These are phyloP conservation scores for Macrolepiota fuliginosa DNA, from an alignment of 768 basidiomycete species.

Conservation along the genomic window DNA sequence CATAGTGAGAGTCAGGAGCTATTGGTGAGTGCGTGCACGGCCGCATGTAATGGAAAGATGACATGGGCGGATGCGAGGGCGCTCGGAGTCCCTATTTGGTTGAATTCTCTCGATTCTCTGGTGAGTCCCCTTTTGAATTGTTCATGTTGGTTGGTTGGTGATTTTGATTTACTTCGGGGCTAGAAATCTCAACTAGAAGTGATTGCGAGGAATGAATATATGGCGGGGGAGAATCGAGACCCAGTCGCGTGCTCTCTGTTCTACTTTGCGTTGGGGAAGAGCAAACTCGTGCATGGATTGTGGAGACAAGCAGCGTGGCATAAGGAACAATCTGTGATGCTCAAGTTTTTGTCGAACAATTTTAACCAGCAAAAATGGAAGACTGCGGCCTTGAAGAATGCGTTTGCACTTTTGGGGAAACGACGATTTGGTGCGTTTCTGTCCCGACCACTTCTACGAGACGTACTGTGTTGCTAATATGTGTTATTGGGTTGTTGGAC, in stretches of 20 bases:
- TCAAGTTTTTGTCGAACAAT: slow-evolving; percentile 91
- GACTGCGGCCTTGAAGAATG: slow-evolving; percentile 94
- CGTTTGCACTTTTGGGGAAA: slow-evolving; percentile 88
- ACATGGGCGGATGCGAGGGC: slow-evolving; percentile 86
- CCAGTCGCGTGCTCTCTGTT: slow-evolving; percentile 87
- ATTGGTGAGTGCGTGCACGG: slow-evolving; percentile 64
- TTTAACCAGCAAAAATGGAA: slow-evolving; percentile 84
- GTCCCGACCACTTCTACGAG: neutral
- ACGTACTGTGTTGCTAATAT: slow-evolving; percentile 6
- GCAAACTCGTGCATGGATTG: slow-evolving; percentile 87
- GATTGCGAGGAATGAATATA: slow-evolving; percentile 91
- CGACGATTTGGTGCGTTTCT: slow-evolving; percentile 77
- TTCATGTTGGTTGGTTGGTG: neutral
- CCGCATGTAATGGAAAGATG: slow-evolving; percentile 83
- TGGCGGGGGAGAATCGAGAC: slow-evolving; percentile 83
- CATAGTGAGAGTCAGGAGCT: slow-evolving; percentile 93
- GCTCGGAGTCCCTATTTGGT: slow-evolving; percentile 86
- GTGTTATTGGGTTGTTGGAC: neutral
- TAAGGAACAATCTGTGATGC: slow-evolving; percentile 83
- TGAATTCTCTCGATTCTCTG: slow-evolving; percentile 74
- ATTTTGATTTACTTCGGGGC: slow-evolving; percentile 1
- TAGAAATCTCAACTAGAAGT: slow-evolving; percentile 82
- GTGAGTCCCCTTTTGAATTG: slow-evolving; percentile 41
- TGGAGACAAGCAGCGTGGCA: slow-evolving; percentile 97
- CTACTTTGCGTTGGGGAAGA: slow-evolving; percentile 94